Evolutionary conservation across 495 filamentous ascomycete genomes (phyloP), one percentile per base, ranked within the genome.

Genomic region (Talaromyces ruber): DNA sequence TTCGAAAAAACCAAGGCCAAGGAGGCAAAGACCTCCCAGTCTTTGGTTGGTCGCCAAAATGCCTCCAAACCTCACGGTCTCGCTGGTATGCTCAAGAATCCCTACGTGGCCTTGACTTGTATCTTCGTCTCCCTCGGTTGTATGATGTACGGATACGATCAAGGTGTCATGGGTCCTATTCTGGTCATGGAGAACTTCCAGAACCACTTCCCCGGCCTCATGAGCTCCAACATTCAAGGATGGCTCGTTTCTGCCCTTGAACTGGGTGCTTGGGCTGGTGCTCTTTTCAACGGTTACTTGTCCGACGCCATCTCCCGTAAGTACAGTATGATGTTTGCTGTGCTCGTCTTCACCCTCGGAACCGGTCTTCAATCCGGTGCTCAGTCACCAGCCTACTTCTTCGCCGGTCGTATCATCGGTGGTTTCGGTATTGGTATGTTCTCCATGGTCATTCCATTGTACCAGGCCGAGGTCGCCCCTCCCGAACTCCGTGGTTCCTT

Each of bases 231-330:
- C 6, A 84, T 74, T 26, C 88, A 90, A 71, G 89, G 88, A 51
- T 91, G 88, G 85, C 71, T 92, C 26, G 89, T 88, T 2, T 79
- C 90, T 11, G 91, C 92, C 64, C 82, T 93, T 64, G 89, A 93
- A 70, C 82, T 94, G 8, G 90, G 90, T 66, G 90, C 90, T 55
- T 92, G 88, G 89, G 66, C 90, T 45, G 90, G 90, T 52, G 85
- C 88, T 7, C 77, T 93, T 51, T 83, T 89, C 62, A 88, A 85
- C 58, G 88, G 88, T 25, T 87, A 88, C 67, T 72, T 93, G 18
- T 89, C 89, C 29, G 90, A 93, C 72, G 80, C 81, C 18, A 75
- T 89, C 39, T 90, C 87, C 7, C 82, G 90, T 25, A 92, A 92
- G 75, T 93, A 88, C 70, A 82, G 85, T 43, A 86, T 93, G 66